A percentile compares a stretch with the other conserved stretches of the same genome.
These are phyloP conservation scores for Metschnikowia orientalis DNA, from an alignment of 805 yeast species.

Conservation along the genomic window DNA sequence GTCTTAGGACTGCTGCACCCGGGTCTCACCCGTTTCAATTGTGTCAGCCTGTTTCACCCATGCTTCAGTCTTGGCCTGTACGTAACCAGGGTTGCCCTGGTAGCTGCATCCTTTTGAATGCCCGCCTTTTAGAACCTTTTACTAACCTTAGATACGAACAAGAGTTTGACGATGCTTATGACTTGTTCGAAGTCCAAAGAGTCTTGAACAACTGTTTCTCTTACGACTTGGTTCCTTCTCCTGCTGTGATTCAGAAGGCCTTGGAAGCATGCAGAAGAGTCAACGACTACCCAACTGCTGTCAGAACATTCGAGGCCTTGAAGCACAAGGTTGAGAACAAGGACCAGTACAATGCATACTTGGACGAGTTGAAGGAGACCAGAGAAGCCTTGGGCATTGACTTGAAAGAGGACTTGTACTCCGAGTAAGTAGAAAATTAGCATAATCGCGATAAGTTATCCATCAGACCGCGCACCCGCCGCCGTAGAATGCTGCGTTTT, in stretches of 20 bases:
- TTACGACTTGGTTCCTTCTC: conserved; percentile 97
- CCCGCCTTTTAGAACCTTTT: neutral
- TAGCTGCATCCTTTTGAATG: too few species aligned
- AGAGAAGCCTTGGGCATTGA: conserved; percentile 92
- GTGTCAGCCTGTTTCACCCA: too few species aligned
- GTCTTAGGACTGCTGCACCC: too few species aligned
- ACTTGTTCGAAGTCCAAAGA: conserved; percentile 58
- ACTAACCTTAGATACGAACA: conserved; percentile 71
- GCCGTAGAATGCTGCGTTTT: too few species aligned
- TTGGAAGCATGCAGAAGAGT: conserved; percentile 98
- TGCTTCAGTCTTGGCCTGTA: too few species aligned
- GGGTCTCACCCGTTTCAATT: too few species aligned
- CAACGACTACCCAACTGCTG: conserved; percentile 97
- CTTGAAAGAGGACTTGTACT: conserved; percentile 80
- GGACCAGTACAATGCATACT: conserved; percentile 92
- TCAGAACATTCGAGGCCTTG: conserved; percentile 95
- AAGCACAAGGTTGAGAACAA: conserved; percentile 93
- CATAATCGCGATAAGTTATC: conserved; percentile 11
- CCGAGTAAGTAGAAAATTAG: conserved; percentile 18
- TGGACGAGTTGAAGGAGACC: conserved; percentile 86
- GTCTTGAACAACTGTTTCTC: conserved; percentile 97
- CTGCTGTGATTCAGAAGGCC: conserved; percentile 92
- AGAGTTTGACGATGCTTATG: conserved; percentile 79
- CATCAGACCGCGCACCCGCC: too few species aligned
- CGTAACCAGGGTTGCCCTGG: too few species aligned